A percentile compares a stretch with the other conserved stretches of the same genome.
Evolutionary conservation across 257 asterid genomes (phyloP).

Genomic region (Capsicum chinense): DNA sequence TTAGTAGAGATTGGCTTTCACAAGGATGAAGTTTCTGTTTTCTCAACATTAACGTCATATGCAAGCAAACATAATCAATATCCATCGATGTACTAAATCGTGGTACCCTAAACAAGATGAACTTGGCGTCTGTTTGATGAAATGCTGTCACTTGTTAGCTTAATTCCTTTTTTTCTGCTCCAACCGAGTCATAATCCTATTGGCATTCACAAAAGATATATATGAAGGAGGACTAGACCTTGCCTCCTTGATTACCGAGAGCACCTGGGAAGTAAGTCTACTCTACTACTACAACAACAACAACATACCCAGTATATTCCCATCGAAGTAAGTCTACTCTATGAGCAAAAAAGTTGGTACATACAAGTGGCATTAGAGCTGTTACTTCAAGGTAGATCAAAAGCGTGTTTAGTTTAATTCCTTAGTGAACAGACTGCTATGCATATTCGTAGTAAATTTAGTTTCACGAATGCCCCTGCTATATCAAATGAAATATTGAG

Average conservation of each 20-base stretch:
- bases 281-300: neutral
- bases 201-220: neutral
- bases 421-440: neutral
- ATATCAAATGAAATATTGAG: neutral
- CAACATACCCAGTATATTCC: no score
- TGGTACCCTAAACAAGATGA: neutral
- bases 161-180: neutral
- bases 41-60: neutral
- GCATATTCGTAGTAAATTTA: neutral
- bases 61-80: neutral
- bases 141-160: neutral
- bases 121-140: neutral
- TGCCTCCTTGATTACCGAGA: neutral
- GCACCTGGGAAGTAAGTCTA: neutral
- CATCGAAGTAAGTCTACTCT: neutral
- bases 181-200: neutral
- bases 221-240: neutral
- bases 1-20: neutral
- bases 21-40: neutral
- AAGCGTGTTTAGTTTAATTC: neutral
- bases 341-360: neutral
- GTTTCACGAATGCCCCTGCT: no score
- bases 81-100: neutral
- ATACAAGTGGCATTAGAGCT: neutral
- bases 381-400: neutral